A percentile compares a stretch with the other conserved stretches of the same genome.
phyloP scores from a whole-genome alignment of 1,284 basidiomycete species.

The Boletus sp. region DNA sequence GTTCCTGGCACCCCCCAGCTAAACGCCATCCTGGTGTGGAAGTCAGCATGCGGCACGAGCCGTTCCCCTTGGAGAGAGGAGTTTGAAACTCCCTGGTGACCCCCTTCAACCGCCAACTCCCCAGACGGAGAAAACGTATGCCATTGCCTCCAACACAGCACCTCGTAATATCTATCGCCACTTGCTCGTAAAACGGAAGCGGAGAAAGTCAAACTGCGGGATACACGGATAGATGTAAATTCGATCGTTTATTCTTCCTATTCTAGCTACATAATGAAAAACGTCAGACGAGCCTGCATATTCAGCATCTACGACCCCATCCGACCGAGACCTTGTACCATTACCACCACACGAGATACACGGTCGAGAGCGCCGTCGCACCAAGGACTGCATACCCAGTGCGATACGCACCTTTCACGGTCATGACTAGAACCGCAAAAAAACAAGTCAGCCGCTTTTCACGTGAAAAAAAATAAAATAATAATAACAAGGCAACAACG shows the following conservation, averaged over 20 bases:
- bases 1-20: too few species aligned
- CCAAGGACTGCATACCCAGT: constrained; percentile 85
- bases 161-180: too few species aligned
- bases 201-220: background rate
- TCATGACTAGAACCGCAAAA: constrained; percentile 54
- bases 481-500: too few species aligned
- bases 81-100: too few species aligned
- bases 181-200: too few species aligned
- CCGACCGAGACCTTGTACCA: background rate
- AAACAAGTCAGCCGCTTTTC: background rate
- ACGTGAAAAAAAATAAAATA: background rate
- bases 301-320: background rate
- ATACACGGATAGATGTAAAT: background rate
- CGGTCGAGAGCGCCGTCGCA: constrained; percentile 71
- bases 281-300: background rate
- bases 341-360: constrained; percentile 51
- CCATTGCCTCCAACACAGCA: too few species aligned
- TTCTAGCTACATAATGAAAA: too few species aligned
- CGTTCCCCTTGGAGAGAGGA: too few species aligned
- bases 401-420: constrained; percentile 73
- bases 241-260: background rate
- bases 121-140: too few species aligned
- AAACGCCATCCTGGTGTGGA: too few species aligned
- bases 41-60: too few species aligned
- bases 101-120: too few species aligned